These are phyloP conservation scores for Malus domestica DNA, from an alignment of 306 rosid genomes.

Conservation along the genomic window DNA sequence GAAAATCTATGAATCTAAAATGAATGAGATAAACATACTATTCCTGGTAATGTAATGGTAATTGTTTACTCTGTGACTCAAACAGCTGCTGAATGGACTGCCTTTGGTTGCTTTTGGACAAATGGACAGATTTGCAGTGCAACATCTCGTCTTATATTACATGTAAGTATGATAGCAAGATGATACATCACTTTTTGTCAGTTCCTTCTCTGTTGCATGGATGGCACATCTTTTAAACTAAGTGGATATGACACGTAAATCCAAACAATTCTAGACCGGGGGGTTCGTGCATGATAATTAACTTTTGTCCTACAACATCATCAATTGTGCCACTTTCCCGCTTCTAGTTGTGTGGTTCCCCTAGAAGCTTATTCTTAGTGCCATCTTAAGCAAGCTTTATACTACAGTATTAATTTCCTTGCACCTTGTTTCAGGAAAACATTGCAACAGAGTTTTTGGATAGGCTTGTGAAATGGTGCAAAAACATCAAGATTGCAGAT, in stretches of 20 bases:
- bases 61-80: slow-evolving; percentile 21
- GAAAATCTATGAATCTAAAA: slow-evolving; percentile 3
- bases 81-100: slow-evolving; percentile 95
- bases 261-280: neutral
- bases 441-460: slow-evolving; percentile 70
- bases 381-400: neutral
- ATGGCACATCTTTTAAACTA: neutral
- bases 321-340: neutral
- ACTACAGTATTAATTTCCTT: neutral
- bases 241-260: neutral
- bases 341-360: neutral
- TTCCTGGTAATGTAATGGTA: slow-evolving; percentile 1
- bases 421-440: slow-evolving; percentile 58
- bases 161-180: slow-evolving; percentile 42
- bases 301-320: neutral
- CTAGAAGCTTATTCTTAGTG: neutral
- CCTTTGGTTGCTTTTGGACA: slow-evolving; percentile 94
- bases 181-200: neutral
- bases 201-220: neutral
- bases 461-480: slow-evolving; percentile 68
- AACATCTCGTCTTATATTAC: slow-evolving; percentile 90
- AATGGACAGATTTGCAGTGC: slow-evolving; percentile 99
- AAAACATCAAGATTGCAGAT: slow-evolving; percentile 88
- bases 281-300: neutral
- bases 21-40: neutral